Conservation (phyloP, 306 rosid genomes). For the Astragalus membranaceus region DNA sequence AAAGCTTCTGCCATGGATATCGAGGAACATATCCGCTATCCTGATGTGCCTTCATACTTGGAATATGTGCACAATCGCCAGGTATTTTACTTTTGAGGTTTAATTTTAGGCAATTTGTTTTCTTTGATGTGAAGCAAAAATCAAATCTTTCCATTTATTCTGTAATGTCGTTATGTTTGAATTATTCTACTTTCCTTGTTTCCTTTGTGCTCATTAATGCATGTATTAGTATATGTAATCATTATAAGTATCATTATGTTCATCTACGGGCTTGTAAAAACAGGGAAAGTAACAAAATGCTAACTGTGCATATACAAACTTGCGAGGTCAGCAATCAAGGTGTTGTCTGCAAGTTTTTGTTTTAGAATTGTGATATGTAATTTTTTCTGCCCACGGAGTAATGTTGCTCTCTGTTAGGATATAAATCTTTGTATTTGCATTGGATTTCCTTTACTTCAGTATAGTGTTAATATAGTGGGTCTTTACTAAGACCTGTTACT, state of each 20-base stretch:
- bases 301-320: slow-evolving; percentile 40
- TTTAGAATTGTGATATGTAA: slow-evolving; percentile 51
- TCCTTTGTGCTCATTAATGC: not conserved
- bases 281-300: slow-evolving; percentile 23
- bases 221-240: not conserved
- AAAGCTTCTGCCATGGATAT: slow-evolving; percentile 48
- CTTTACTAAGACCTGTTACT: too few relatives aligned
- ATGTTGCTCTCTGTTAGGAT: slow-evolving; percentile 30
- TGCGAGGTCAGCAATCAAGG: slow-evolving; percentile 36
- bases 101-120: not conserved
- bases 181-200: not conserved
- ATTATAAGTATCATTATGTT: not conserved
- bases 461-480: too few relatives aligned
- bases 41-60: slow-evolving; percentile 90
- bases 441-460: too few relatives aligned
- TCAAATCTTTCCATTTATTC: not conserved
- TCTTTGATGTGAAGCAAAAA: not conserved
- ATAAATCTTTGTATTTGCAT: too few relatives aligned
- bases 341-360: slow-evolving; percentile 43
- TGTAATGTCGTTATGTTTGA: not conserved
- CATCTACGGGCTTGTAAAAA: slow-evolving; percentile 36
- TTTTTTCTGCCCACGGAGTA: slow-evolving; percentile 54
- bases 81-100: slow-evolving; percentile 39
- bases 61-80: slow-evolving; percentile 92
- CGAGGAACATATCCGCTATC: slow-evolving; percentile 55